Percentiles rank a stretch among this genome's conserved stretches.
These are phyloP conservation scores for Saccharomyces hybrid DNA, from an alignment of 1,139 yeast genomes.

Conservation along the genomic window DNA sequence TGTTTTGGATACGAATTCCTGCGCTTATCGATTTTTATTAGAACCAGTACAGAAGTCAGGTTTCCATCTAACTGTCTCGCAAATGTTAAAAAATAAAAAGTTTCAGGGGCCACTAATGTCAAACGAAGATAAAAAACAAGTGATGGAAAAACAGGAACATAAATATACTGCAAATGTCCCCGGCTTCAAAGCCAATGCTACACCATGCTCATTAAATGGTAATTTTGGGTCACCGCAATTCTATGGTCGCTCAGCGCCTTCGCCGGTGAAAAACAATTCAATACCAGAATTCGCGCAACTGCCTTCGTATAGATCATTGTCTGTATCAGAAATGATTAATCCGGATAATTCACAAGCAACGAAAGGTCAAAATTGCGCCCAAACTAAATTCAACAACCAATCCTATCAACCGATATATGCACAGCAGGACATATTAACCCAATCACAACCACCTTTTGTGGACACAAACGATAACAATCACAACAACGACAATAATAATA, in stretches of 20 bases:
- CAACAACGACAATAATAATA: not conserved
- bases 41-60: constrained; percentile 24
- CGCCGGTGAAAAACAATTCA: not conserved
- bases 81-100: constrained; percentile 15
- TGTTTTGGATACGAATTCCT: constrained; percentile 21
- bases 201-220: not conserved
- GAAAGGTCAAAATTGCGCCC: not conserved
- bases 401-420: not conserved
- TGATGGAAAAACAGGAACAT: not conserved
- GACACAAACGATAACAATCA: not conserved
- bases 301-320: not conserved
- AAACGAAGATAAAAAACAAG: not conserved
- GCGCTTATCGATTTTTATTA: constrained; percentile 19
- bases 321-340: not conserved
- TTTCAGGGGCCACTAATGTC: not conserved
- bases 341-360: not conserved
- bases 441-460: not conserved
- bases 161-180: not conserved
- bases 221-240: not conserved
- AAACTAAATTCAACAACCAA: not conserved
- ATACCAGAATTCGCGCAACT: constrained; percentile 1
- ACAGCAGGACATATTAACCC: not conserved
- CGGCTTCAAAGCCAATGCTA: not conserved
- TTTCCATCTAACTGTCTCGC: constrained; percentile 22
- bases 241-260: not conserved